Evolutionary conservation across 495 filamentous ascomycete species (phyloP).

Genomic region (Talaromyces trachyspermus): DNA sequence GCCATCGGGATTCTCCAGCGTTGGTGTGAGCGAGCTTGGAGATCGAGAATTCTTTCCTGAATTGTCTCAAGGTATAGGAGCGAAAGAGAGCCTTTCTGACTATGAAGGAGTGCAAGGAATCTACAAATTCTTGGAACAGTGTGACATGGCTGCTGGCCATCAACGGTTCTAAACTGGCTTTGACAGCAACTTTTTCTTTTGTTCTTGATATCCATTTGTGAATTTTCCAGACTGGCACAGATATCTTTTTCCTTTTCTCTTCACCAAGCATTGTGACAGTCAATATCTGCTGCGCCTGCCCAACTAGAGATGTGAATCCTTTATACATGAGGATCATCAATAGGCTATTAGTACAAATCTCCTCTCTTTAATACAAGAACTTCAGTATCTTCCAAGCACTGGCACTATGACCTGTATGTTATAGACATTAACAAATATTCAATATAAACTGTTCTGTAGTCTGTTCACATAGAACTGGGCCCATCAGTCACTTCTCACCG

Average conservation of each 20-base stretch:
- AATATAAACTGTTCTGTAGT: neutral
- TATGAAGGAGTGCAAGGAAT: conserved; percentile 83
- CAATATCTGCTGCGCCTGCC: too few species aligned
- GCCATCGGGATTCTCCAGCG: conserved; percentile 44
- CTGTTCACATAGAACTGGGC: neutral
- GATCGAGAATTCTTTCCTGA: conserved; percentile 36
- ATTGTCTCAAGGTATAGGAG: conserved; percentile 24
- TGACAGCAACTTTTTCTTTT: conserved; percentile 17
- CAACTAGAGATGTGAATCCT: too few species aligned
- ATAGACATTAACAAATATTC: too few species aligned
- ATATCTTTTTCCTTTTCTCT: too few species aligned
- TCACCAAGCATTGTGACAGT: too few species aligned
- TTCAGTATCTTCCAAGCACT: too few species aligned
- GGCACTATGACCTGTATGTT: too few species aligned
- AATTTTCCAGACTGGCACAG: too few species aligned
- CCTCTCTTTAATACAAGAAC: too few species aligned
- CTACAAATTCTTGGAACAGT: conserved; percentile 79
- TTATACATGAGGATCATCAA: too few species aligned
- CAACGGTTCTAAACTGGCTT: conserved; percentile 13
- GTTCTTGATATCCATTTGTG: neutral
- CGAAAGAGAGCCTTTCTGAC: conserved; percentile 21
- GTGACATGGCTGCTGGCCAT: conserved; percentile 50
- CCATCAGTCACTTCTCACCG: conserved; percentile 2
- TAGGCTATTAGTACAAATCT: too few species aligned
- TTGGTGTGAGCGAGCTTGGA: conserved; percentile 47